phyloP scores from a whole-genome alignment of 2,329 filamentous ascomycete genomes.

The Seiridium cupressi region DNA sequence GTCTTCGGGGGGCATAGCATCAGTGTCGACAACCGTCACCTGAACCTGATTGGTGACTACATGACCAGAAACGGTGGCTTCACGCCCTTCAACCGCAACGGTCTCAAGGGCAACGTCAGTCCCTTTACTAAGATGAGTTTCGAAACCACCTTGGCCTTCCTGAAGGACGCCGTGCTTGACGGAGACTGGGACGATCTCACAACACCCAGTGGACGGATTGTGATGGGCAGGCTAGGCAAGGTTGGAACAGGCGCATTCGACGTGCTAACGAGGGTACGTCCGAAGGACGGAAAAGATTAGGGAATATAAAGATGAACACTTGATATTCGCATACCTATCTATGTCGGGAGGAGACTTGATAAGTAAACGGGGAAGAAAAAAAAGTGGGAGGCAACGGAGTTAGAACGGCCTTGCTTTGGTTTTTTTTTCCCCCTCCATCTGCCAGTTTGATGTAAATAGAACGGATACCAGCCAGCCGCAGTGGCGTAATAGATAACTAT shows the following conservation, averaged over 20 bases:
- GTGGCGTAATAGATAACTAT: not conserved
- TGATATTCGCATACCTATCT: not conserved
- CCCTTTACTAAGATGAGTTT: slow-evolving; percentile 99
- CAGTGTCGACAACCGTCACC: slow-evolving; percentile 83
- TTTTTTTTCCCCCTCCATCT: not conserved
- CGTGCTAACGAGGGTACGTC: slow-evolving; percentile 66
- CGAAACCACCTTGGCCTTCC: slow-evolving; percentile 91
- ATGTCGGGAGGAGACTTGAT: not conserved
- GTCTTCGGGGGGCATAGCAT: slow-evolving; percentile 94
- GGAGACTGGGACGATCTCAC: slow-evolving; percentile 86
- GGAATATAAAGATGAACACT: not conserved
- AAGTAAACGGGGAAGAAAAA: not conserved
- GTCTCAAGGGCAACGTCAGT: slow-evolving; percentile 78
- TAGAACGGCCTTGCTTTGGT: not conserved
- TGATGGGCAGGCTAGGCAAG: slow-evolving; percentile 78
- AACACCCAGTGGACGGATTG: slow-evolving; percentile 83
- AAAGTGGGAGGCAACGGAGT: not conserved
- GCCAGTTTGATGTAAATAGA: not conserved
- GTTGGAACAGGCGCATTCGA: slow-evolving; percentile 93
- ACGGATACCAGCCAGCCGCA: not conserved
- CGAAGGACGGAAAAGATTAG: slow-evolving; percentile 42
- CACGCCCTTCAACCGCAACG: slow-evolving; percentile 88
- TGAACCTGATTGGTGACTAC: slow-evolving; percentile 93
- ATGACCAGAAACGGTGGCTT: slow-evolving; percentile 96
- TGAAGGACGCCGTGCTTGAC: slow-evolving; percentile 88